phyloP scores from a whole-genome alignment of 345 rosid species.

The Sonneratia alba region DNA sequence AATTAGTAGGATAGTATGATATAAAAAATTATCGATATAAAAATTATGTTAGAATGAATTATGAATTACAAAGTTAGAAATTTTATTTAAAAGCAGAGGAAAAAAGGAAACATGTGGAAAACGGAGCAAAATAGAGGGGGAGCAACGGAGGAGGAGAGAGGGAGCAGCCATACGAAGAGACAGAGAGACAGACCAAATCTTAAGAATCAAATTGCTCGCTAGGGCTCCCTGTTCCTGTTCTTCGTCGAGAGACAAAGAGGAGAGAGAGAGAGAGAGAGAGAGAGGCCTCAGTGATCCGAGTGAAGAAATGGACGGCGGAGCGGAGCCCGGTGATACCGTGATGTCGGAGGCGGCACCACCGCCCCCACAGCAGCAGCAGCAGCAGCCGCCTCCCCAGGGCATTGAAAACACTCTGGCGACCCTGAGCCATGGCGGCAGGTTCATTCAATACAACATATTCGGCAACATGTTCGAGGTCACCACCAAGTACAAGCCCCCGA shows the following conservation, averaged over 20 bases:
- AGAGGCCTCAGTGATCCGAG: background rate
- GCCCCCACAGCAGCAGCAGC: constrained; percentile 14
- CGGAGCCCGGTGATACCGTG: constrained; percentile 57
- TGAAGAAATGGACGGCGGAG: constrained; percentile 29
- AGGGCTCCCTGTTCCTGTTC: background rate
- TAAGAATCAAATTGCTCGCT: background rate
- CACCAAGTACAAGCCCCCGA: constrained; percentile 93
- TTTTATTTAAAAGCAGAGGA: no score
- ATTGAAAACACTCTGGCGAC: constrained; percentile 79
- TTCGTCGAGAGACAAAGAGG: background rate
- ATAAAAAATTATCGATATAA: no score
- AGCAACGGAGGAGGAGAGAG: no score
- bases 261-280: background rate
- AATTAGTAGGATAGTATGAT: no score
- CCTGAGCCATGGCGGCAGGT: constrained; percentile 85
- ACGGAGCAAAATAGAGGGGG: background rate
- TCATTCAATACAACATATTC: constrained; percentile 91
- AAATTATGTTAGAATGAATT: no score
- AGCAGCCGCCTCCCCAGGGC: constrained; percentile 25
- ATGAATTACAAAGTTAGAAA: no score
- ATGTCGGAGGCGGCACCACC: constrained; percentile 54
- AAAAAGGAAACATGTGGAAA: no score
- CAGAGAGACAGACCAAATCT: no score
- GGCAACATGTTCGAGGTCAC: constrained; percentile 98
- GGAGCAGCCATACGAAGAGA: no score